These are phyloP conservation scores for Helianthus annuus DNA, from an alignment of 129 eudicot genomes.

Conservation along the genomic window DNA sequence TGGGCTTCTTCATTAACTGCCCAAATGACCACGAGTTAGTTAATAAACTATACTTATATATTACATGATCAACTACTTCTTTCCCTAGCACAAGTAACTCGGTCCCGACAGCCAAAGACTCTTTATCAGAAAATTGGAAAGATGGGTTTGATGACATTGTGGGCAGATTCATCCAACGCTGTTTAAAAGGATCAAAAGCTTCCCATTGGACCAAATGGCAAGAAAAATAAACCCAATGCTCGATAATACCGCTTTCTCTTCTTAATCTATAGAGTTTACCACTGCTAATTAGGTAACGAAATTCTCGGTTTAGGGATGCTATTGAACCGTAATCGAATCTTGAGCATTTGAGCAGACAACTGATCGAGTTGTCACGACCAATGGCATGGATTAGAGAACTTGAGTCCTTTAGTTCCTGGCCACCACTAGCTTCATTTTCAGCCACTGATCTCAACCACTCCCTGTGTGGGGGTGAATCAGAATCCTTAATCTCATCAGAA, in stretches of 20 bases:
- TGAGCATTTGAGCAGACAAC: not conserved
- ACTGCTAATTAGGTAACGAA: not conserved
- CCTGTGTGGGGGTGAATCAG: not conserved
- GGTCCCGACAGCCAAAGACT: conserved; percentile 76
- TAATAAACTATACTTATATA: conserved; percentile 58
- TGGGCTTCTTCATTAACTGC: conserved; percentile 56
- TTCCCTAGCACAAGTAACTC: conserved; percentile 75
- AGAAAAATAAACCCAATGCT: conserved; percentile 36
- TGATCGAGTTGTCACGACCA: not conserved
- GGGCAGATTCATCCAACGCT: too few relatives aligned
- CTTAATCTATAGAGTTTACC: conserved; percentile 27
- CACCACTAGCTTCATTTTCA: too few relatives aligned
- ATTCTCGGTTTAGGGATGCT: not conserved
- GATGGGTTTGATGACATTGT: conserved; percentile 35
- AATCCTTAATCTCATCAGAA: not conserved
- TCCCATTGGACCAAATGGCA: too few relatives aligned
- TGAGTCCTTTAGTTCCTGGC: too few relatives aligned
- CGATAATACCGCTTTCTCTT: conserved; percentile 36
- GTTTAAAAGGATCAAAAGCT: too few relatives aligned
- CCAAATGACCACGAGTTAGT: conserved; percentile 72
- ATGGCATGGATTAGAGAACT: not conserved
- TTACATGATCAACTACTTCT: conserved; percentile 46
- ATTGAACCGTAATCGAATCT: not conserved
- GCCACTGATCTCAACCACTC: not conserved
- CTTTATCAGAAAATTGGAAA: conserved; percentile 66